Percentiles rank a stretch among this genome's conserved stretches.
Evolutionary conservation across 768 basidiomycete species (phyloP).

Genomic region (Tricholomella constricta): DNA sequence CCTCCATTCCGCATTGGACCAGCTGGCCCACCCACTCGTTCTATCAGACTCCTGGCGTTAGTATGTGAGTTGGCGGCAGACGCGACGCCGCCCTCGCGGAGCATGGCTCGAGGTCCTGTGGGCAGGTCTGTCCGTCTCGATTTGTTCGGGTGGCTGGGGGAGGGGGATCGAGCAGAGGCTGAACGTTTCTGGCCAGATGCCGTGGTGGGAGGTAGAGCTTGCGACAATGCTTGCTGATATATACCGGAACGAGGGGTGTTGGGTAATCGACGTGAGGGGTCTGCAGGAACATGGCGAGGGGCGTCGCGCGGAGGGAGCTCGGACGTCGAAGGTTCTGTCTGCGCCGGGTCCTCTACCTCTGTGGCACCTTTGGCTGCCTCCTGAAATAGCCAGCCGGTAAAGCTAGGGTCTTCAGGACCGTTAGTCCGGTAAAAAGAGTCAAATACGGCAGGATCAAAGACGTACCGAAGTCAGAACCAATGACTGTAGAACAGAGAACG

Average conservation of each 20-base stretch:
- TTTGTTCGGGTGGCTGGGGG: constrained; percentile 68
- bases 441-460: constrained; percentile 11
- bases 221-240: constrained; percentile 76
- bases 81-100: constrained; percentile 38
- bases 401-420: constrained; percentile 60
- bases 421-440: constrained; percentile 19
- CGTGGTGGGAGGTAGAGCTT: constrained; percentile 54
- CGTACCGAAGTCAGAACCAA: constrained; percentile 83
- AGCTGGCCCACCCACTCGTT: constrained; percentile 71
- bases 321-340: constrained; percentile 37
- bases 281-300: constrained; percentile 35
- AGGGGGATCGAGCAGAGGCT: constrained; percentile 68
- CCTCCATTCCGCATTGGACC: constrained; percentile 35
- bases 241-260: constrained; percentile 56
- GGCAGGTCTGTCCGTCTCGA: constrained; percentile 75
- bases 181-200: constrained; percentile 61
- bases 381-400: constrained; percentile 87
- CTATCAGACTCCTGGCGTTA: constrained; percentile 69
- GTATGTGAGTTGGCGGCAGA: constrained; percentile 23
- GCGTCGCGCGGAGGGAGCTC: constrained; percentile 34
- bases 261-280: constrained; percentile 45
- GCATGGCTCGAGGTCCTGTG: constrained; percentile 86
- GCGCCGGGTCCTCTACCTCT: constrained; percentile 46
- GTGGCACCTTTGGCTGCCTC: constrained; percentile 74
- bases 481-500: constrained; percentile 41